Evolutionary conservation across 106 monocot genomes (phyloP).

Genomic region (Gastrodia elata): DNA sequence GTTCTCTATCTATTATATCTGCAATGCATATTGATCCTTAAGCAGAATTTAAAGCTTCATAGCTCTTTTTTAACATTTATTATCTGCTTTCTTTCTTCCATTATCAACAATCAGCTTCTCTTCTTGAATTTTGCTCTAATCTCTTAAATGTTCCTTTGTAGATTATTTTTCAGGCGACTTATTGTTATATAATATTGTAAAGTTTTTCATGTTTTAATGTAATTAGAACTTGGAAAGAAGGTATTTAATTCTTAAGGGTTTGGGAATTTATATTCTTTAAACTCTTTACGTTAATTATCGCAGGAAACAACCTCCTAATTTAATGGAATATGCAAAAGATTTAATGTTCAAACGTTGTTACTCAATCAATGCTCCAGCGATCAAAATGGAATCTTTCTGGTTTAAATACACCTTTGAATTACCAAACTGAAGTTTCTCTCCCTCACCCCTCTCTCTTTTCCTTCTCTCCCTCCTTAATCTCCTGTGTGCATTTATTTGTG

Average conservation of each 20-base stretch:
- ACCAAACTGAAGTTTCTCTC: too few relatives aligned
- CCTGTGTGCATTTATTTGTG: too few relatives aligned
- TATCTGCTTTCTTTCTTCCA: background rate
- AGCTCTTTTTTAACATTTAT: background rate
- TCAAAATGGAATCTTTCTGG: background rate
- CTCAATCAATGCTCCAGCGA: background rate
- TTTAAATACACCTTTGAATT: too few relatives aligned
- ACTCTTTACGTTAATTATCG: background rate
- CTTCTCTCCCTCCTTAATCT: too few relatives aligned
- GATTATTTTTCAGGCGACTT: background rate
- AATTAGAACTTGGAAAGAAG: background rate
- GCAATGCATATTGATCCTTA: background rate
- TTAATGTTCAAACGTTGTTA: background rate
- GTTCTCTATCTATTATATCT: background rate
- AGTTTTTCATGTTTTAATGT: background rate
- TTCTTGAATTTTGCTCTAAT: background rate
- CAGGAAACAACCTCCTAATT: background rate
- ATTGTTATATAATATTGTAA: background rate
- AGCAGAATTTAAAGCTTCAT: background rate
- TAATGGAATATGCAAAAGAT: background rate
- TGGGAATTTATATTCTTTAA: background rate
- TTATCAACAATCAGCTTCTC: background rate
- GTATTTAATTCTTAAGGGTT: background rate
- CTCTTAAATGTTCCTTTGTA: background rate
- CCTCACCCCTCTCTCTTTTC: too few relatives aligned